phyloP scores from a whole-genome alignment of 805 yeast species.

The Millerago galiae region DNA sequence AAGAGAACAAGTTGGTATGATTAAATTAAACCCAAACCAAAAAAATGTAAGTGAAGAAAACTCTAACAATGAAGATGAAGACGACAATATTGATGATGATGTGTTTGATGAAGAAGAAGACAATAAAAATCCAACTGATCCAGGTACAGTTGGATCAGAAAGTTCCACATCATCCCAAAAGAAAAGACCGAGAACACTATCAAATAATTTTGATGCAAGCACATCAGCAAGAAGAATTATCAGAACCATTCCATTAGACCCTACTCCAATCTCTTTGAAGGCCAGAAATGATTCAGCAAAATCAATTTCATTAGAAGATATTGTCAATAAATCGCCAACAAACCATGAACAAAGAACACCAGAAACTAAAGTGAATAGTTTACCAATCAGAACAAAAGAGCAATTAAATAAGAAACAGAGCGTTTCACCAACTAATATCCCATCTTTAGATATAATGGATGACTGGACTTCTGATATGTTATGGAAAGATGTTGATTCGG shows the following conservation, averaged over 20 bases:
- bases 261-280: slow-evolving; percentile 53
- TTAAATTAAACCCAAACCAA: slow-evolving; percentile 39
- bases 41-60: slow-evolving; percentile 14
- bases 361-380: neutral
- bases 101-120: slow-evolving; percentile 6
- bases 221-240: slow-evolving; percentile 69
- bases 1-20: slow-evolving; percentile 84
- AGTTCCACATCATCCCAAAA: slow-evolving; percentile 24
- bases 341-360: neutral
- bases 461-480: slow-evolving; percentile 38
- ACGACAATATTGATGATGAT: slow-evolving; percentile 11
- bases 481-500: slow-evolving; percentile 77
- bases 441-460: slow-evolving; percentile 31
- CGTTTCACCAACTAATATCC: slow-evolving; percentile 20
- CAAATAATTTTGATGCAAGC: slow-evolving; percentile 57
- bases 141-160: slow-evolving; percentile 29
- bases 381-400: neutral
- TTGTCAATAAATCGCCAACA: slow-evolving; percentile 16
- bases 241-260: slow-evolving; percentile 75
- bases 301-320: slow-evolving; percentile 11
- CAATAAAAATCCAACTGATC: slow-evolving; percentile 19
- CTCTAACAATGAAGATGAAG: slow-evolving; percentile 23
- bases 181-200: slow-evolving; percentile 40
- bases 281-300: slow-evolving; percentile 13
- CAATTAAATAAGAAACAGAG: neutral